phyloP scores from a whole-genome alignment of 192 early-diverging fungal species.

The Chytriomyces sp. region DNA sequence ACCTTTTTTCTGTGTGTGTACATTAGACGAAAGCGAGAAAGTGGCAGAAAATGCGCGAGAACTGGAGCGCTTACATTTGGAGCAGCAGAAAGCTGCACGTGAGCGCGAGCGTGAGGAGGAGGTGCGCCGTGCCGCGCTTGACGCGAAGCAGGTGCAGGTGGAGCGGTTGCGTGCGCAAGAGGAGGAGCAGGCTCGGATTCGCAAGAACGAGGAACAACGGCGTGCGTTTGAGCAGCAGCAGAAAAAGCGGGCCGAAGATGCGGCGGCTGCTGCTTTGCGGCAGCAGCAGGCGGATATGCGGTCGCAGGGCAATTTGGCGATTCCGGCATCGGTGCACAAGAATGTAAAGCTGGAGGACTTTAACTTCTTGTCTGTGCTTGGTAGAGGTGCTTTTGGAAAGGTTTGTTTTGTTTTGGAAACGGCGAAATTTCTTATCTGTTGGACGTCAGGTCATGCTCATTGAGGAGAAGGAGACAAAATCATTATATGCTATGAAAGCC shows the following conservation, averaged over 20 bases:
- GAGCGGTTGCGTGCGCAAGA: not conserved
- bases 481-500: conserved; percentile 95
- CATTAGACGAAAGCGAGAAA: not conserved
- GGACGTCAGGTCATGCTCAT: conserved; percentile 81
- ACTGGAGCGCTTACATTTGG: not conserved
- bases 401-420: conserved; percentile 26
- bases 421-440: not conserved
- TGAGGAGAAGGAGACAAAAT: conserved; percentile 75
- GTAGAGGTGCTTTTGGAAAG: conserved; percentile 98
- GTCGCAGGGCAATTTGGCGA: not conserved
- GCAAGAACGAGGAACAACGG: conserved; percentile 69
- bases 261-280: conserved; percentile 84
- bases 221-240: conserved; percentile 5
- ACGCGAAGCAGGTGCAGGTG: not conserved
- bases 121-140: not conserved
- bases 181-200: conserved; percentile 46
- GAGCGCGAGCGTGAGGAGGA: not conserved
- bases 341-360: conserved; percentile 54
- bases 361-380: conserved; percentile 78
- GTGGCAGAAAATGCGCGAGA: not conserved
- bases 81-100: conserved; percentile 9
- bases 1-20: not conserved
- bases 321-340: conserved; percentile 6
- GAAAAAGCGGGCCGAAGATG: conserved; percentile 74
- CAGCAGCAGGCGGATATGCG: not conserved